Conservation (phyloP, 176 grass and related monocot genomes). For the Sorghum bicolor region Sorghum_bicolor_NCBIv3 NC_012874.2:9496001-9496500, state of each 20-base stretch:
- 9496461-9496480: neutral
- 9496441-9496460: neutral
- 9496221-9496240: neutral
- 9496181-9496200: neutral
- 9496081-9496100: neutral
- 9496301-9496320: neutral
- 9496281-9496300: neutral
- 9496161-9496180: neutral
- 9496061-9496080: neutral
- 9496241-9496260: neutral
- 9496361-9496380: no score
- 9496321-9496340: neutral
- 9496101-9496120: neutral
- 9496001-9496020: neutral
- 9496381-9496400: neutral
- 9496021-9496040: accelerated
- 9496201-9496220: neutral
- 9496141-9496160: neutral
- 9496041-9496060: neutral
- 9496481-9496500: neutral
- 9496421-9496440: neutral
- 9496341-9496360: neutral
- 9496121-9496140: neutral
- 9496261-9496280: neutral
- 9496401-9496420: neutral